phyloP scores from a whole-genome alignment of 176 grass and related monocot species.

The Hordeum vulgare region MorexV3_pseudomolecules_assembly NC_058518.1:499127481-499127980 shows the following conservation, averaged over 20 bases:
- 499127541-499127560: too few species aligned
- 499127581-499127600: too few species aligned
- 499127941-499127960: slow-evolving; percentile 6
- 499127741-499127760: slow-evolving; percentile 46
- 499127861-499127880: slow-evolving; percentile 56
- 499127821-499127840: slow-evolving; percentile 78
- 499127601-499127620: too few species aligned
- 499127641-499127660: too few species aligned
- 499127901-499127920: slow-evolving; percentile 43
- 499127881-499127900: slow-evolving; percentile 50
- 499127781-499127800: slow-evolving; percentile 46
- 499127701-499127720: slow-evolving; percentile 71
- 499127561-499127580: too few species aligned
- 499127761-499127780: slow-evolving; percentile 37
- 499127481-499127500: too few species aligned
- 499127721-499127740: slow-evolving; percentile 39
- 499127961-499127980: background rate
- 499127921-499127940: slow-evolving; percentile 77
- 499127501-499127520: too few species aligned
- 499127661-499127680: background rate
- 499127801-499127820: slow-evolving; percentile 46
- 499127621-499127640: too few species aligned
- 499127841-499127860: slow-evolving; percentile 33
- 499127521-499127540: too few species aligned
- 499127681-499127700: slow-evolving; percentile 10